Conservation (phyloP, 306 rosid genomes). For the Lithocarpus polystachyus region DNA sequence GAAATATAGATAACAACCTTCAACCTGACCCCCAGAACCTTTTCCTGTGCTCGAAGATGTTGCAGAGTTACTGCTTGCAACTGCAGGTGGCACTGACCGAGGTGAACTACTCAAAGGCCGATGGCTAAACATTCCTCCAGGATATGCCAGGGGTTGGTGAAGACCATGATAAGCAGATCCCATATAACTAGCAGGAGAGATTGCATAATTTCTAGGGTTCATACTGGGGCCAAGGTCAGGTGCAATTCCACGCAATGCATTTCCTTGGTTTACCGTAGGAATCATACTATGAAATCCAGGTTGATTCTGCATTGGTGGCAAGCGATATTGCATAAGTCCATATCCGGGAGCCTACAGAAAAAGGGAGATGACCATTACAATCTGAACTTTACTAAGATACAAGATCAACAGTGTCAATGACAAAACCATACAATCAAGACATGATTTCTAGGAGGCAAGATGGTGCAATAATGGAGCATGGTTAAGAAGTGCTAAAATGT, state of each 20-base stretch:
- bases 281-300: constrained; percentile 85
- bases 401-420: background rate
- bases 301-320: constrained; percentile 91
- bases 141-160: constrained; percentile 82
- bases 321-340: constrained; percentile 84
- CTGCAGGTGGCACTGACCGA: constrained; percentile 61
- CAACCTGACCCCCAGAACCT: constrained; percentile 74
- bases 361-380: constrained; percentile 20
- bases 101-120: constrained; percentile 69
- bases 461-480: constrained; percentile 1
- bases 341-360: constrained; percentile 77
- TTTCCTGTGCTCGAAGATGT: constrained; percentile 61
- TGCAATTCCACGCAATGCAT: constrained; percentile 50
- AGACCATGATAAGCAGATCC: constrained; percentile 75
- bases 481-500: constrained; percentile 3
- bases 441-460: constrained; percentile 7
- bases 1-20: constrained; percentile 58
- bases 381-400: constrained; percentile 6
- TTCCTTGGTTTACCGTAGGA: constrained; percentile 83
- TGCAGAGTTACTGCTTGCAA: constrained; percentile 47
- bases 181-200: constrained; percentile 70
- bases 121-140: constrained; percentile 75
- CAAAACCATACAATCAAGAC: background rate
- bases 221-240: constrained; percentile 69
- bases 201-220: constrained; percentile 65